Evolutionary conservation across 1,284 basidiomycete genomes (phyloP).

Genomic region (Bjerkandera adusta): DNA sequence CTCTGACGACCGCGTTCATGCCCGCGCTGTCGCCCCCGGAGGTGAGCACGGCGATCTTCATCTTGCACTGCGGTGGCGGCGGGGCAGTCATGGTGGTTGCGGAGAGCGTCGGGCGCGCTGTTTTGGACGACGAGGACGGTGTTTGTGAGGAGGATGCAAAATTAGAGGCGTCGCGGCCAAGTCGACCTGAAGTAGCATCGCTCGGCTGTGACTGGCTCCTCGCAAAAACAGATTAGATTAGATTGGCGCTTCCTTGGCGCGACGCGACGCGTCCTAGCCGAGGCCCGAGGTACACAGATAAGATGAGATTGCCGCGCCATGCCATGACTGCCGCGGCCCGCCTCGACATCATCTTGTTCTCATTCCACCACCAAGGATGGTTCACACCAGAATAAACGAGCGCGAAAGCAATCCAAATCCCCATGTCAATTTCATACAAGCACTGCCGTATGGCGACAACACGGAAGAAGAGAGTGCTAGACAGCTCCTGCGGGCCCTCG

Average conservation of each 20-base stretch:
- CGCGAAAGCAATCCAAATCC: slow-evolving; percentile 70
- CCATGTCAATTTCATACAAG: slow-evolving; percentile 70
- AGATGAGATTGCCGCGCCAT: too few relatives aligned
- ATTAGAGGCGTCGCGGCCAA: too few relatives aligned
- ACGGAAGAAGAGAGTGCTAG: slow-evolving; percentile 54
- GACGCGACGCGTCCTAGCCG: neutral
- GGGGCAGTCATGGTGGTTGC: neutral
- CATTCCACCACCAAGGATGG: slow-evolving; percentile 44
- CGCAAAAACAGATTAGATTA: slow-evolving; percentile 6
- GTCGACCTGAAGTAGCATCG: too few relatives aligned
- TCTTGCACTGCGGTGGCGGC: slow-evolving; percentile 30
- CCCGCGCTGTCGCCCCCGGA: slow-evolving; percentile 97
- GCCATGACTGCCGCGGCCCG: neutral
- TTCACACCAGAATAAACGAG: slow-evolving; percentile 69
- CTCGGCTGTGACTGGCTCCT: too few relatives aligned
- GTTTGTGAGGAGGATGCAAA: too few relatives aligned
- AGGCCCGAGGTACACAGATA: too few relatives aligned
- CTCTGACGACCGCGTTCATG: slow-evolving; percentile 94
- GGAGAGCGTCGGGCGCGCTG: neutral
- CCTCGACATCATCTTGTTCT: neutral
- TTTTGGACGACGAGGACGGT: neutral
- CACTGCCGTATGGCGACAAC: slow-evolving; percentile 43
- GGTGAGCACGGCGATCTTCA: slow-evolving; percentile 92
- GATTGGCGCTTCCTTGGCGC: slow-evolving; percentile 5
- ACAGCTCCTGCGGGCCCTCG: slow-evolving; percentile 70